Percentiles rank a stretch among this genome's conserved stretches.
Evolutionary conservation across 495 filamentous ascomycete genomes (phyloP).

Genomic region (Astrothelium subdiscretum): DNA sequence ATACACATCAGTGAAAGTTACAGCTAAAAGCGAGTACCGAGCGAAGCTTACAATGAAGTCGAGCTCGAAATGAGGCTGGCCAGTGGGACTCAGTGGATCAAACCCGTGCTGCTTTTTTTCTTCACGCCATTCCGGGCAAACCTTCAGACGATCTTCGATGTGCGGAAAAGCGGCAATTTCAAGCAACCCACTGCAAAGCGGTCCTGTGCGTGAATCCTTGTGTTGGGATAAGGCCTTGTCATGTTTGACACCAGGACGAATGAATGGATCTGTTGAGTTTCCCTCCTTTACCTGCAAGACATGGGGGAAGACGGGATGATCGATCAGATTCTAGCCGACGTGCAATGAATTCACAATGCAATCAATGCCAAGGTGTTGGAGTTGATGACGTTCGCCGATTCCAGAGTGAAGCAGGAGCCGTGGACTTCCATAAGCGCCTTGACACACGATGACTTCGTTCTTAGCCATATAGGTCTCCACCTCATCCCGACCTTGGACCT

Average conservation of each 20-base stretch:
- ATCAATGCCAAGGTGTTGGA: background rate
- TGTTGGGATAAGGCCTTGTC: background rate
- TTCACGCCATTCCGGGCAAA: background rate
- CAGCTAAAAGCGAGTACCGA: too few relatives aligned
- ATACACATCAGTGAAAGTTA: too few relatives aligned
- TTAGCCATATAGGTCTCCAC: conserved; percentile 38
- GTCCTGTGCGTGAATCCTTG: background rate
- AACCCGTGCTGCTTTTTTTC: conserved; percentile 32
- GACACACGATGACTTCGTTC: conserved; percentile 34
- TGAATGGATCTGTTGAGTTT: background rate
- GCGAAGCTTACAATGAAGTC: too few relatives aligned
- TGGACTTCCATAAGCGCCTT: conserved; percentile 38
- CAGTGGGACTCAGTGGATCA: conserved; percentile 48
- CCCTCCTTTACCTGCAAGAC: background rate
- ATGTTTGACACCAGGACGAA: background rate
- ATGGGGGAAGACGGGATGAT: background rate
- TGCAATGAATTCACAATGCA: background rate
- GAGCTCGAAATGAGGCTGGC: conserved; percentile 55
- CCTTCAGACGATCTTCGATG: background rate
- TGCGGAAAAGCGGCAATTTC: background rate
- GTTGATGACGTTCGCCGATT: background rate
- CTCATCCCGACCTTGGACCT: too few relatives aligned
- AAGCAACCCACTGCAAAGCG: background rate
- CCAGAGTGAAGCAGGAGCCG: conserved; percentile 18
- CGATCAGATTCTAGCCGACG: background rate